Conservation (phyloP, 2,329 filamentous ascomycete species). For the Phoma herbarum region DNA sequence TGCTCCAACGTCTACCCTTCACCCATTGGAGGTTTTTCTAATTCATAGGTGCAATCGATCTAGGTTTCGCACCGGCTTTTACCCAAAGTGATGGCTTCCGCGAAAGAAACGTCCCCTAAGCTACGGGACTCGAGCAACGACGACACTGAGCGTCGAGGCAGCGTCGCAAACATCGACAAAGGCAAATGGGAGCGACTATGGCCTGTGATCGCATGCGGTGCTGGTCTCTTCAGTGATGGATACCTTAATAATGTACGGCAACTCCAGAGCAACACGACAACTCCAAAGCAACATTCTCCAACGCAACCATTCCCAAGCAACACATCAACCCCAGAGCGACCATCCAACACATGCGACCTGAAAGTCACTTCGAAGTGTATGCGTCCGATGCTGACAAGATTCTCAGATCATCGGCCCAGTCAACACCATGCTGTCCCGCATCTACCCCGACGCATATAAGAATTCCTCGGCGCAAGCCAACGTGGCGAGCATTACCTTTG, state of each 20-base stretch:
- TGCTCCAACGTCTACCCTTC: not conserved
- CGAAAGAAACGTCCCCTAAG: slow-evolving; percentile 16
- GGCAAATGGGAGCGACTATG: slow-evolving; percentile 60
- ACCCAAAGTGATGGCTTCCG: slow-evolving; percentile 12
- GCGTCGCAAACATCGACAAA: slow-evolving; percentile 40
- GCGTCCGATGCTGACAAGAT: slow-evolving; percentile 22
- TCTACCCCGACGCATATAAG: slow-evolving; percentile 77
- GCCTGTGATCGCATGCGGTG: slow-evolving; percentile 87
- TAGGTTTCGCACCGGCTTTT: not conserved
- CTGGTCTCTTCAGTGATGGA: slow-evolving; percentile 89
- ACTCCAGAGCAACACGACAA: slow-evolving; percentile 8
- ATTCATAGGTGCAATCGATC: not conserved
- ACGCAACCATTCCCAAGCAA: slow-evolving; percentile 15
- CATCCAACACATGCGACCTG: not conserved
- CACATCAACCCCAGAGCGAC: slow-evolving; percentile 10
- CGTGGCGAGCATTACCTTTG: slow-evolving; percentile 84
- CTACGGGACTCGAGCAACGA: slow-evolving; percentile 16
- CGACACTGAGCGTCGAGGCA: slow-evolving; percentile 8
- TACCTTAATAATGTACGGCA: slow-evolving; percentile 81
- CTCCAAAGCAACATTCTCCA: slow-evolving; percentile 14
- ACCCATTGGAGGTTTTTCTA: not conserved
- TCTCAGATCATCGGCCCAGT: slow-evolving; percentile 84
- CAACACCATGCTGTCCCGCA: slow-evolving; percentile 73
- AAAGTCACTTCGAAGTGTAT: not conserved
- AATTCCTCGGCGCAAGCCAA: slow-evolving; percentile 74